Evolutionary conservation across 73 alveolate genomes (phyloP).

Genomic region (Effrenium voratum): DNA sequence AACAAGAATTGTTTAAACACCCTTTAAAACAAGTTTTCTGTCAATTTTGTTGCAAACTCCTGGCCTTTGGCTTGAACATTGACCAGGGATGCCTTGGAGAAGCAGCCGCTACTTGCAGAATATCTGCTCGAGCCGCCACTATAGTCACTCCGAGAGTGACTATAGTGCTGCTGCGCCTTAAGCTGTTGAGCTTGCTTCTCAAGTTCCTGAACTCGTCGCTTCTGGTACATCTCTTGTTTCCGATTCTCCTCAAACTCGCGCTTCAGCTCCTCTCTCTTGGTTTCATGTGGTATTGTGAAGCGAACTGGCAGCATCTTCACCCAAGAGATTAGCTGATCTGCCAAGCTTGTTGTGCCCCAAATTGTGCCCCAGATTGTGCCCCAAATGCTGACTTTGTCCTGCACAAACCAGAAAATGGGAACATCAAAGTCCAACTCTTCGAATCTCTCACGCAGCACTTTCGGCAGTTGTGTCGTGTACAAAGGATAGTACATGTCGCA

Average conservation of each 20-base stretch:
- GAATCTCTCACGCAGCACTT: background rate
- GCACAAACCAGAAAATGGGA: slow-evolving; percentile 19
- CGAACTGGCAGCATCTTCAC: slow-evolving; percentile 4
- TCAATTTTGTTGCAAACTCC: too few relatives aligned
- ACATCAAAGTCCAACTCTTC: slow-evolving; percentile 32
- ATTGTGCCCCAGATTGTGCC: too few relatives aligned
- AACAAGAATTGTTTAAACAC: background rate
- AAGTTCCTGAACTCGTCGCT: background rate
- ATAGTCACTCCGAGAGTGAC: background rate
- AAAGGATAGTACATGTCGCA: background rate
- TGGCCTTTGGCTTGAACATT: slow-evolving; percentile 19
- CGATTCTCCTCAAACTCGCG: slow-evolving; percentile 28
- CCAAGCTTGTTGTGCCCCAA: background rate
- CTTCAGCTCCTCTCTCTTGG: slow-evolving; percentile 34
- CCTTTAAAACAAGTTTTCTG: background rate
- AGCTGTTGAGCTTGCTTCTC: background rate
- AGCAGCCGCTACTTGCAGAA: slow-evolving; percentile 8
- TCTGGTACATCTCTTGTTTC: background rate
- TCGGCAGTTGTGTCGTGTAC: slow-evolving; percentile 20
- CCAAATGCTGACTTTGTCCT: background rate
- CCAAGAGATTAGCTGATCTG: background rate
- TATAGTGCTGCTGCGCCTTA: background rate
- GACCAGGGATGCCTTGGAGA: background rate
- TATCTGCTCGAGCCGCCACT: background rate
- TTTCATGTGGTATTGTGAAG: background rate